phyloP scores from a whole-genome alignment of 257 asterid genomes.

The Osmanthus fragrans region DNA sequence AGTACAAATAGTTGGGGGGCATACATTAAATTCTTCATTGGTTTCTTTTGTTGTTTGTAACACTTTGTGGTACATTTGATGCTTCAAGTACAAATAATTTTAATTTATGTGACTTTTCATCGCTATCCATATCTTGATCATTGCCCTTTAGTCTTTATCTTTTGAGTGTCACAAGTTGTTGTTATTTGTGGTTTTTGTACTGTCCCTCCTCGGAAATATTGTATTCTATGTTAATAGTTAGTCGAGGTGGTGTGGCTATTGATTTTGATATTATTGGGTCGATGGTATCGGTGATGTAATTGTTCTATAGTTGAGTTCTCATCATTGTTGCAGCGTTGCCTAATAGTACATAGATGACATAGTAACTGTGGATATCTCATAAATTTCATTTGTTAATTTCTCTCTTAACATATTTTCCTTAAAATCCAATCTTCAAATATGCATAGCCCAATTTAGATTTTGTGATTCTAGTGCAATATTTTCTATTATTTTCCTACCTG shows the following conservation, averaged over 20 bases:
- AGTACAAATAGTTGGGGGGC: constrained; percentile 23
- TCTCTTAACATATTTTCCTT: neutral
- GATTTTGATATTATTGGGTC: neutral
- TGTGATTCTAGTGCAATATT: constrained; percentile 27
- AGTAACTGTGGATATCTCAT: neutral
- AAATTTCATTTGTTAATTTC: neutral
- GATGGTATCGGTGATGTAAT: neutral
- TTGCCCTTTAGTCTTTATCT: constrained; percentile 29
- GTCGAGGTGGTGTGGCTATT: neutral
- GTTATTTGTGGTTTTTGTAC: constrained; percentile 12
- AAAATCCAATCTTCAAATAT: neutral
- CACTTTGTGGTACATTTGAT: constrained; percentile 33
- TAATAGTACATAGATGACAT: neutral
- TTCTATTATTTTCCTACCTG: constrained; percentile 24
- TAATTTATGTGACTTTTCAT: constrained; percentile 20
- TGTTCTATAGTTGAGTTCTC: neutral
- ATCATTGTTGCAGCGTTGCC: neutral
- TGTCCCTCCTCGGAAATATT: neutral
- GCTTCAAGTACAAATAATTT: constrained; percentile 55
- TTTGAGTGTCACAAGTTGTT: constrained; percentile 31
- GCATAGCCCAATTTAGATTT: constrained; percentile 26
- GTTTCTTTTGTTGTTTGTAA: constrained; percentile 22
- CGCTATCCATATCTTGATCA: constrained; percentile 25
- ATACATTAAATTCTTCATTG: constrained; percentile 7
- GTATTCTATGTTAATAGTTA: too few relatives aligned